A percentile compares a stretch with the other conserved stretches of the same genome.
These are phyloP conservation scores for Cyclotella atomus DNA, from an alignment of 108 stramenopile species.

Conservation along the genomic window DNA sequence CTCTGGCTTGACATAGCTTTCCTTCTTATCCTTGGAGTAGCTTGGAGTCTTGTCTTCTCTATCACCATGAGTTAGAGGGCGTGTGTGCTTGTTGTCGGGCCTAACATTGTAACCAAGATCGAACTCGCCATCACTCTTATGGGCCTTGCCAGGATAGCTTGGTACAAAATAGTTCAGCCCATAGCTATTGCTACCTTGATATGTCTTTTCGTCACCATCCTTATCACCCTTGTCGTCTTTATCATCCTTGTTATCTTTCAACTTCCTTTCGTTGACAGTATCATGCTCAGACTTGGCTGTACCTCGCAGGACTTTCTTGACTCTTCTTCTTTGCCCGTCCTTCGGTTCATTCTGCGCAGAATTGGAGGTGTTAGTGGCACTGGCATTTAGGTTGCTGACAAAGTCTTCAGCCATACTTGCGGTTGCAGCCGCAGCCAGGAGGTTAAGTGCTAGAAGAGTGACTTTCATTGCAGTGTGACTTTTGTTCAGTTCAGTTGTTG, in stretches of 20 bases:
- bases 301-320: neutral
- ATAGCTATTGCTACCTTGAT: neutral
- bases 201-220: too few species aligned
- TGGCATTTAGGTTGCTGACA: neutral
- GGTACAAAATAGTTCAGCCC: slow-evolving; percentile 11
- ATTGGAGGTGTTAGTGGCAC: too few species aligned
- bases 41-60: neutral
- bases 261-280: neutral
- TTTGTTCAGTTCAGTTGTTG: too few species aligned
- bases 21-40: neutral
- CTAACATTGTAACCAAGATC: neutral
- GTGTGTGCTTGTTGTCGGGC: neutral
- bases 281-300: too few species aligned
- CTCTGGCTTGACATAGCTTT: too few species aligned
- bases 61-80: neutral
- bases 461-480: neutral
- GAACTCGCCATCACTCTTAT: neutral
- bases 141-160: neutral
- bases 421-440: neutral
- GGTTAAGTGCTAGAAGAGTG: neutral
- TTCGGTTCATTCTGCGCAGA: too few species aligned
- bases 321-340: neutral
- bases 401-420: slow-evolving; percentile 14
- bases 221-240: neutral
- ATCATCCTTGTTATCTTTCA: neutral